Conservation (phyloP, 257 asterid species). For the Plantago ovata region DNA sequence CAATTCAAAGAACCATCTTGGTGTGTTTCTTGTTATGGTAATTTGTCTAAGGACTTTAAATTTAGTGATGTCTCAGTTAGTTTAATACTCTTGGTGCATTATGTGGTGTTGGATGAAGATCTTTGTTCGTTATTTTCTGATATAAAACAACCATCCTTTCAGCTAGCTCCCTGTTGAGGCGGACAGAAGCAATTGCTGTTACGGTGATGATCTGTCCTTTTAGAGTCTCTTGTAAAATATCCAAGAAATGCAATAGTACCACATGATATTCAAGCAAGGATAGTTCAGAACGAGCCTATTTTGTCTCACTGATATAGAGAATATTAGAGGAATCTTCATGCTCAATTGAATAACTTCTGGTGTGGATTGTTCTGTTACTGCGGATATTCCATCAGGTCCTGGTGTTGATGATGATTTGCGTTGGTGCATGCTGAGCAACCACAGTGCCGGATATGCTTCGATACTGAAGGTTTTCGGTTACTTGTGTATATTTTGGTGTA, state of each 20-base stretch:
- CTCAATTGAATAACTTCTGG: conserved; percentile 74
- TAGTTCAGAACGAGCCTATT: conserved; percentile 90
- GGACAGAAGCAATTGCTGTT: conserved; percentile 28
- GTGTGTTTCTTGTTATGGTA: too few species aligned
- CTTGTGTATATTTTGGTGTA: conserved; percentile 1
- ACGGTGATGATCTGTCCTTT: conserved; percentile 32
- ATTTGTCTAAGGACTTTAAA: too few species aligned
- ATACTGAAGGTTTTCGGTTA: conserved; percentile 61
- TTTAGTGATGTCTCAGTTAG: too few species aligned
- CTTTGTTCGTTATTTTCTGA: conserved; percentile 10
- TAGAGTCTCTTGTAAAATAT: conserved; percentile 35
- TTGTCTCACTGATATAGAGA: conserved; percentile 44
- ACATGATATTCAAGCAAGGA: conserved; percentile 63
- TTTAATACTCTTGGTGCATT: too few species aligned
- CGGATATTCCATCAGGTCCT: conserved; percentile 36
- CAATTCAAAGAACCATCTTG: too few species aligned
- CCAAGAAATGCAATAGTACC: conserved; percentile 65
- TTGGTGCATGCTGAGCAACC: conserved; percentile 71
- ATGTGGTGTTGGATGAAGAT: too few species aligned
- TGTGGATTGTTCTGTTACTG: conserved; percentile 45
- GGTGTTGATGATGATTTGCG: conserved; percentile 47
- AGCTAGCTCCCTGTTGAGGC: conserved; percentile 38
- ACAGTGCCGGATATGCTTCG: conserved; percentile 97
- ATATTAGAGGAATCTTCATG: conserved; percentile 56
- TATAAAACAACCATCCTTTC: conserved; percentile 17